Base-by-base conservation (phyloP, 2,329 filamentous ascomycete genomes). In the Aspergillus clavatus region DNA sequence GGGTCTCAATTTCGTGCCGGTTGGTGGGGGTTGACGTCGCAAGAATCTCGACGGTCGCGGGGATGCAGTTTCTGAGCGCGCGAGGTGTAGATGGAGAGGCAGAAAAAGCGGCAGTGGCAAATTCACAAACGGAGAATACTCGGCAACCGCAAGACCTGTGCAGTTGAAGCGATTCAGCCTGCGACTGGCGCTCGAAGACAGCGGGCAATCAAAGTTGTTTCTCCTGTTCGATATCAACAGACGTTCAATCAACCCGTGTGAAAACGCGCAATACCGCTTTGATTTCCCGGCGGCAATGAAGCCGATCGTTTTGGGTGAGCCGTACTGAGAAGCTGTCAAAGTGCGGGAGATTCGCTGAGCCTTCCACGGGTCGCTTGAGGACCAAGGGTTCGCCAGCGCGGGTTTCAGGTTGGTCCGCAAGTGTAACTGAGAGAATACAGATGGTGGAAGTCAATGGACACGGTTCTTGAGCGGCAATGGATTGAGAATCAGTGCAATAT, bases 311-410 rank as follows among this genome's bases (percentile, higher is more conserved):
- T 38, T 54, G 57, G 55, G 48, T 51, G 57, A 62, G 58, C 59
- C 58, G 58, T 43, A 48, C 48, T 47, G 47, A 48, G 46, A 50
- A 58, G 60, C 58, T 58, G 58, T 62, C 59, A 59, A 59, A 59
- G 43, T 55, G 58, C 61, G 61, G 61, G 60, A 63, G 61, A 63
- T 61, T 58, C 45, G 46, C 59, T 59, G 52, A 46, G 48, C 28
- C 46, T 60, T 57, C 61, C 61, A 63, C 60, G 61, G 61, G 53
- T 62, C 58, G 36, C 31, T 27, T 35, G 47, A 53, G 50, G 46
- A 51, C 53, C 53, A 51, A 50, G 52, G 50, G 52, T 56, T 54
- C 56, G 45, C 46, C 33, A 11, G 45, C 40, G 48, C 43, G 41
- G n/a, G 45, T 48, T 47, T 47, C 41, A 35, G 16, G 31, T 10